A percentile compares a stretch with the other conserved stretches of the same genome.
Evolutionary conservation across 257 asterid genomes (phyloP).

Genomic region (Primulina eburnea): DNA sequence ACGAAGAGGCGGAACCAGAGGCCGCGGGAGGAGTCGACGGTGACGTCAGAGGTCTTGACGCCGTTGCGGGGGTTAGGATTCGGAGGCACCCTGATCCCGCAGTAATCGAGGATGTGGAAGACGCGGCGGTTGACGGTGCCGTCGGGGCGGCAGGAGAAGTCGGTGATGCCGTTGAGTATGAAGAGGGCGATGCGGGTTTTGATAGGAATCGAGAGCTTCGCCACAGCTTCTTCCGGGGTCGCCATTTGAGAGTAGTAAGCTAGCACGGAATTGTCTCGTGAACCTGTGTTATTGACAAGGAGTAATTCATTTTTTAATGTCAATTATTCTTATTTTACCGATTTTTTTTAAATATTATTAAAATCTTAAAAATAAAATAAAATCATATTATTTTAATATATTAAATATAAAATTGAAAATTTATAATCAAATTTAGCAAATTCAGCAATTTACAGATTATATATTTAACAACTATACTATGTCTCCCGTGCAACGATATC

Average conservation of each 20-base stretch:
- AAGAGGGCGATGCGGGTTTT: slow-evolving; percentile 42
- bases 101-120: slow-evolving; percentile 28
- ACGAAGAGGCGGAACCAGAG: slow-evolving; percentile 80
- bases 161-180: slow-evolving; percentile 33
- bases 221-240: not conserved
- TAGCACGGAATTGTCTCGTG: too few species aligned
- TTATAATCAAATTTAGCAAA: too few species aligned
- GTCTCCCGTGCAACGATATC: too few species aligned
- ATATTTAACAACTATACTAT: too few species aligned
- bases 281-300: too few species aligned
- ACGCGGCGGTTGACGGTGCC: slow-evolving; percentile 76
- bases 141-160: slow-evolving; percentile 42
- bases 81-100: slow-evolving; percentile 33
- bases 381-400: too few species aligned
- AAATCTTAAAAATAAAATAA: too few species aligned
- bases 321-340: too few species aligned
- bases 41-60: slow-evolving; percentile 52
- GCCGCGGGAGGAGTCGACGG: slow-evolving; percentile 53
- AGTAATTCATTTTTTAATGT: too few species aligned
- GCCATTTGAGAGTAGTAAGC: not conserved
- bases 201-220: slow-evolving; percentile 44
- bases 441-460: too few species aligned
- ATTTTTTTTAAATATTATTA: too few species aligned
- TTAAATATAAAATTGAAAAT: too few species aligned
- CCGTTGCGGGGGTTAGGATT: slow-evolving; percentile 45